These are phyloP conservation scores for Lasiosphaeris hirsuta DNA, from an alignment of 495 filamentous ascomycete genomes.

Conservation along the genomic window DNA sequence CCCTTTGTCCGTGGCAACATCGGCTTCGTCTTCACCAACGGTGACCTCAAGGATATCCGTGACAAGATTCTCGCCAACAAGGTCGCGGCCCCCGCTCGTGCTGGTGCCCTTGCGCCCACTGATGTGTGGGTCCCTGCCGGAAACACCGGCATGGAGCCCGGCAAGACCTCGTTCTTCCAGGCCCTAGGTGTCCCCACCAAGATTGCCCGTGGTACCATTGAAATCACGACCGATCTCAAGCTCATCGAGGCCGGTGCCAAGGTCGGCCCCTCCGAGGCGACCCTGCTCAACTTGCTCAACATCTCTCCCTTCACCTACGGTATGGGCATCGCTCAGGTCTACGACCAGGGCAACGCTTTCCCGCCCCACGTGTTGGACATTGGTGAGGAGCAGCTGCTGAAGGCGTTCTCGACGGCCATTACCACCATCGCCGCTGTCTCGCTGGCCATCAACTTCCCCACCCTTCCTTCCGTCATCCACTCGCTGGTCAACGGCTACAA, in stretches of 20 bases:
- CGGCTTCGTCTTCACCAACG: constrained; percentile 99
- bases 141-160: constrained; percentile 99
- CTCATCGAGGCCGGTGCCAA: constrained; percentile 88
- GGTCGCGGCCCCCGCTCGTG: constrained; percentile 94
- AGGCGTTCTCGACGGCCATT: constrained; percentile 77
- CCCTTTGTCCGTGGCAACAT: constrained; percentile 96
- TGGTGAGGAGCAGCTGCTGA: constrained; percentile 84
- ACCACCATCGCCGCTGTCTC: constrained; percentile 85
- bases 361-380: constrained; percentile 81
- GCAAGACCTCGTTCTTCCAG: constrained; percentile 99
- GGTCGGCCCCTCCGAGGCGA: constrained; percentile 98
- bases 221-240: constrained; percentile 98
- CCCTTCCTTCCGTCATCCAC: constrained; percentile 94
- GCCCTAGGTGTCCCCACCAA: constrained; percentile 99
- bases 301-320: constrained; percentile 99
- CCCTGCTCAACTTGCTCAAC: constrained; percentile 98
- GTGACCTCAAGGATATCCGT: constrained; percentile 83
- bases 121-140: constrained; percentile 93
- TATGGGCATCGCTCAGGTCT: constrained; percentile 93
- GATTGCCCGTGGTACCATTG: constrained; percentile 99
- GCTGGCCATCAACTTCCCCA: constrained; percentile 89
- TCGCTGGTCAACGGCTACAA: constrained; percentile 96
- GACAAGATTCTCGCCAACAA: constrained; percentile 94
- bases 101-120: constrained; percentile 86
- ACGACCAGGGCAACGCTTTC: constrained; percentile 94